Percentiles rank a stretch among this genome's conserved stretches.
Evolutionary conservation across 345 rosid genomes (phyloP).

Genomic region (Excoecaria cochinchinensis): DNA sequence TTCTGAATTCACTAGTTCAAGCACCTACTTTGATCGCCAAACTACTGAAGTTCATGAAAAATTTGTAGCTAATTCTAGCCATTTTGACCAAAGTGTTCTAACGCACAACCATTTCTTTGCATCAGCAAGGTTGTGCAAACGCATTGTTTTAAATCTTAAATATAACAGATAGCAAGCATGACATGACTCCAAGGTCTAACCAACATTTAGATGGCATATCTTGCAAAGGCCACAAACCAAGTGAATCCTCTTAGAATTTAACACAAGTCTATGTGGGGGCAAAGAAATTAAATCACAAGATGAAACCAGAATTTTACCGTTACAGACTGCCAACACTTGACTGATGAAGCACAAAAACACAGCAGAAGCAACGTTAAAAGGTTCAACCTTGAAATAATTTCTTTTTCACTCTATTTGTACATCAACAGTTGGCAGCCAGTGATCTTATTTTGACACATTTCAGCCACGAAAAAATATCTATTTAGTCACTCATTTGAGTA

Average conservation of each 20-base stretch:
- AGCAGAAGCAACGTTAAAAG: neutral
- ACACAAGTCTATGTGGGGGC: neutral
- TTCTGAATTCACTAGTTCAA: neutral
- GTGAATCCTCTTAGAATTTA: neutral
- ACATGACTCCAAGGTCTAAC: neutral
- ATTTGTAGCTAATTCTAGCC: neutral
- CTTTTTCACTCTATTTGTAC: no score
- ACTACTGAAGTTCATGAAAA: neutral
- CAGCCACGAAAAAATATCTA: neutral
- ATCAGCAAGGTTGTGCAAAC: neutral
- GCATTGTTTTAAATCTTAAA: no score
- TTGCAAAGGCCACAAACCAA: neutral
- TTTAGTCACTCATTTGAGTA: neutral
- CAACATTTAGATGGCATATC: neutral
- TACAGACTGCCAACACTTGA: neutral
- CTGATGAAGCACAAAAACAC: neutral
- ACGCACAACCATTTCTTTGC: neutral
- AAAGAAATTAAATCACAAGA: neutral
- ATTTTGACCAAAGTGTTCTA: neutral
- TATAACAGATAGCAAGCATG: neutral
- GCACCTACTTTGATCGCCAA: neutral
- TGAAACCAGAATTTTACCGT: neutral
- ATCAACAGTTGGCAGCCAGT: no score
- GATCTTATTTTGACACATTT: neutral
- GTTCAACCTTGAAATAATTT: no score